Conservation (phyloP, 192 early-diverging fungal genomes). For the Obelidium mucronatum region DNA sequence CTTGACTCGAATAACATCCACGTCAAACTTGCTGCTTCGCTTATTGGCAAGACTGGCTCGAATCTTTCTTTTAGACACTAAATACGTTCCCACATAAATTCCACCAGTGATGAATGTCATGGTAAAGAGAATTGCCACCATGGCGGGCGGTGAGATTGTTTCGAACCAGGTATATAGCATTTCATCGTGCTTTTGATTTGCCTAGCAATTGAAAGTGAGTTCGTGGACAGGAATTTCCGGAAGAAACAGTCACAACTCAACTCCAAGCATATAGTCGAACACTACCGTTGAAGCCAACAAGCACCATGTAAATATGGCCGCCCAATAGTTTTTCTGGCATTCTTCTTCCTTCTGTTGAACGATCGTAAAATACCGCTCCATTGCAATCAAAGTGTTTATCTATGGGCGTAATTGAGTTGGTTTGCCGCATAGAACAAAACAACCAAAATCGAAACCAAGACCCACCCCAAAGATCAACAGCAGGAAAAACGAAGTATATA, state of each 20-base stretch:
- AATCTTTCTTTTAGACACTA: not conserved
- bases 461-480: slow-evolving; percentile 7
- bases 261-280: not conserved
- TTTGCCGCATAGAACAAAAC: not conserved
- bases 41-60: not conserved
- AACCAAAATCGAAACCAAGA: not conserved
- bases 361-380: slow-evolving; percentile 23
- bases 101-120: not conserved
- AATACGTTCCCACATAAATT: not conserved
- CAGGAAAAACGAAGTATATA: slow-evolving; percentile 8
- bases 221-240: not conserved
- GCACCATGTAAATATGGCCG: not conserved
- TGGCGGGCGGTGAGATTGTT: not conserved
- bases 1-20: not conserved
- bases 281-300: not conserved
- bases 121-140: not conserved
- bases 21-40: not conserved
- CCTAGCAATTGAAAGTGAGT: not conserved
- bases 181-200: not conserved
- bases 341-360: not conserved
- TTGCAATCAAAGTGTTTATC: not conserved
- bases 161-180: not conserved
- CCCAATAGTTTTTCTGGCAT: not conserved
- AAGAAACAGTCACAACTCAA: too few species aligned
- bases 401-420: not conserved